Conservation (phyloP, 116 monocot genomes). For the Iris pallida region DNA sequence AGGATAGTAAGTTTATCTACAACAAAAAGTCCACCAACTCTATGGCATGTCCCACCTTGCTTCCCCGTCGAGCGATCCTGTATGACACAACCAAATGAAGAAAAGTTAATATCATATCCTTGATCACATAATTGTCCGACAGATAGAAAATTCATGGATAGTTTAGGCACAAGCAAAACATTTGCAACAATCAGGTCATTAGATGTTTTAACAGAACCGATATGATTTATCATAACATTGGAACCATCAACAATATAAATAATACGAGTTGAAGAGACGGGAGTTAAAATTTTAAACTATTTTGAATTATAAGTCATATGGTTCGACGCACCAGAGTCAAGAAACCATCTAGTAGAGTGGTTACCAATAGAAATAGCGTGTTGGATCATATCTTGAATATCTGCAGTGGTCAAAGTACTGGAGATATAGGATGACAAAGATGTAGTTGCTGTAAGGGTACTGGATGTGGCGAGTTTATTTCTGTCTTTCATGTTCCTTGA, state of each 20-base stretch:
- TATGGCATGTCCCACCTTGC: background rate
- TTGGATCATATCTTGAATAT: background rate
- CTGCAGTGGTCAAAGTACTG: background rate
- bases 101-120: background rate
- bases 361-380: background rate
- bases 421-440: too few relatives aligned
- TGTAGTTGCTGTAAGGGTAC: too few relatives aligned
- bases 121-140: background rate
- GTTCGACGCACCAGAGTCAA: background rate
- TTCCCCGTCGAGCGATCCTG: background rate
- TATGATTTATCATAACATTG: background rate
- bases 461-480: background rate
- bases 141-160: background rate
- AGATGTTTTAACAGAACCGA: background rate
- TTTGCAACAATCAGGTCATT: background rate
- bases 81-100: background rate
- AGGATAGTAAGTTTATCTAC: background rate
- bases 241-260: background rate
- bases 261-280: background rate
- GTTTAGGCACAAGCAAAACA: background rate
- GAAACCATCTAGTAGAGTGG: background rate
- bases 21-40: background rate
- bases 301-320: background rate
- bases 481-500: background rate
- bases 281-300: background rate